These are phyloP conservation scores for Phyllostachys edulis DNA, from an alignment of 176 grass and related monocot genomes.

Conservation along the genomic window DNA sequence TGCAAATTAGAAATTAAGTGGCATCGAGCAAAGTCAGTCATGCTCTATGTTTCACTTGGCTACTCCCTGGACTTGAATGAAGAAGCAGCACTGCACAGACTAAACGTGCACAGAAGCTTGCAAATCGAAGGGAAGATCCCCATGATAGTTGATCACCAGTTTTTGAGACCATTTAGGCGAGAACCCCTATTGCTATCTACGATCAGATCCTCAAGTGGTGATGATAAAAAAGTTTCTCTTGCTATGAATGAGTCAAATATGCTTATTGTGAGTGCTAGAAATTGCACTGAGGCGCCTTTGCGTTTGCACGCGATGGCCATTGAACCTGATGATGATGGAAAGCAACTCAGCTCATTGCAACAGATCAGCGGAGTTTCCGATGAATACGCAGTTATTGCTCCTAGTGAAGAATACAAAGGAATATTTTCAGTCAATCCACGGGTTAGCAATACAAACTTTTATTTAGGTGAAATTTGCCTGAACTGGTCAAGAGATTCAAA, in stretches of 20 bases:
- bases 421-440: slow-evolving; percentile 73
- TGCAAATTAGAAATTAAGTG: slow-evolving; percentile 97
- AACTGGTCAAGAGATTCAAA: slow-evolving; percentile 74
- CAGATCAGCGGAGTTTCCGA: slow-evolving; percentile 61
- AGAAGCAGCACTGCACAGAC: slow-evolving; percentile 57
- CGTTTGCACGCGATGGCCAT: slow-evolving; percentile 58
- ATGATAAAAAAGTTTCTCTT: slow-evolving; percentile 62
- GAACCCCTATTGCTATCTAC: slow-evolving; percentile 85
- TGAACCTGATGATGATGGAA: slow-evolving; percentile 40
- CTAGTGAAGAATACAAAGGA: slow-evolving; percentile 77
- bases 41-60: slow-evolving; percentile 93
- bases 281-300: slow-evolving; percentile 78
- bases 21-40: slow-evolving; percentile 85
- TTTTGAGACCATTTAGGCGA: slow-evolving; percentile 83
- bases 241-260: slow-evolving; percentile 78
- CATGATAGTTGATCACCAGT: slow-evolving; percentile 59
- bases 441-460: slow-evolving; percentile 41
- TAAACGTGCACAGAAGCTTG: slow-evolving; percentile 89
- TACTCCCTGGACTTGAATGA: slow-evolving; percentile 56
- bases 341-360: slow-evolving; percentile 47
- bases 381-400: slow-evolving; percentile 50
- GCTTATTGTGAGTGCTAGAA: slow-evolving; percentile 73
- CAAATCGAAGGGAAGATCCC: slow-evolving; percentile 96
- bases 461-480: slow-evolving; percentile 65
- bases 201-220: slow-evolving; percentile 51